phyloP scores from a whole-genome alignment of 2,329 filamentous ascomycete genomes.

The Emergomyces pasteurianus region DNA sequence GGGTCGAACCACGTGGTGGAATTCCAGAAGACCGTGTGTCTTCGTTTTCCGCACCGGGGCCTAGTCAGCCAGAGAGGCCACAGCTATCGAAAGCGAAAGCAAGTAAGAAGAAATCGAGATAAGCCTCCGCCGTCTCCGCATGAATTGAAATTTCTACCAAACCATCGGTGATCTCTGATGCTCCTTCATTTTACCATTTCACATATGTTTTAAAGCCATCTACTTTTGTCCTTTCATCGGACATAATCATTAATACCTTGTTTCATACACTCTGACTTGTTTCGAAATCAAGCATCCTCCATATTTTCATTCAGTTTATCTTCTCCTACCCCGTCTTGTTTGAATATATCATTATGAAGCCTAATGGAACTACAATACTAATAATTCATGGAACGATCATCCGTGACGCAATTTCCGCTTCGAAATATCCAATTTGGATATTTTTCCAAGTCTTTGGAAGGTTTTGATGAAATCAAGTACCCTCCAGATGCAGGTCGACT shows the following conservation, averaged over 20 bases:
- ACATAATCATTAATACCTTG: not conserved
- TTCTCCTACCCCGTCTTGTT: not conserved
- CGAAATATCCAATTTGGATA: not conserved
- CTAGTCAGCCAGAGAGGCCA: slow-evolving; percentile 11
- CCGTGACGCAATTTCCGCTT: not conserved
- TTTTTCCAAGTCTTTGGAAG: not conserved
- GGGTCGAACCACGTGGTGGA: slow-evolving; percentile 20
- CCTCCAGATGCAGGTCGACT: not conserved
- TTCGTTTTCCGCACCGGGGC: slow-evolving; percentile 10
- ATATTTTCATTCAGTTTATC: not conserved
- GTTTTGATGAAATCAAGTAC: not conserved
- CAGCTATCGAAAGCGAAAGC: not conserved
- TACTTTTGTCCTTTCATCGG: not conserved
- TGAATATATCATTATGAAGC: not conserved
- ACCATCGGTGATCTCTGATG: not conserved
- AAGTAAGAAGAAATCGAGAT: not conserved
- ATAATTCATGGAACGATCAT: not conserved
- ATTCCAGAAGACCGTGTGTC: not conserved
- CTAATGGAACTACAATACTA: not conserved
- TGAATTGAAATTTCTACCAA: not conserved
- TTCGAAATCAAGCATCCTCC: not conserved
- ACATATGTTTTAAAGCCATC: not conserved
- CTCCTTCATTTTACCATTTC: not conserved
- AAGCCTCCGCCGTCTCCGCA: too few species aligned
- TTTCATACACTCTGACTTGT: not conserved